Conservation (phyloP, 257 asterid species). For the Marsdenia floribunda region DNA sequence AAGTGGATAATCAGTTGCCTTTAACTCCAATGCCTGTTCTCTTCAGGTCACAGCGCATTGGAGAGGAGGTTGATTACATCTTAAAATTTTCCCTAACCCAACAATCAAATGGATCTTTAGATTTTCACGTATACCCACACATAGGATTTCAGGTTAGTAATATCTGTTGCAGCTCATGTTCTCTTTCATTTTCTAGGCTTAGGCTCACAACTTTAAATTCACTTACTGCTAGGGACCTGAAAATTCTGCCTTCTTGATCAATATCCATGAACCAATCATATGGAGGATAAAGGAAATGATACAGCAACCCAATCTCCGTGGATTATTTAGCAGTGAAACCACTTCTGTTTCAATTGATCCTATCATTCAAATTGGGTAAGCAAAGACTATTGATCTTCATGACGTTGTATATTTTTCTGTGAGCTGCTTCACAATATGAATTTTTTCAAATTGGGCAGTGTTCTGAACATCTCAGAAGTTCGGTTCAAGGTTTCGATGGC, state of each 20-base stretch:
- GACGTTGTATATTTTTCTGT: conserved; percentile 8
- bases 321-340: conserved; percentile 53
- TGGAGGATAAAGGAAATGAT: conserved; percentile 96
- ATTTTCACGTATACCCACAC: conserved; percentile 83
- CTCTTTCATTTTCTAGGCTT: conserved; percentile 7
- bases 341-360: conserved; percentile 98
- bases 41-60: conserved; percentile 83
- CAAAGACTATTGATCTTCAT: conserved; percentile 10
- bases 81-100: conserved; percentile 91
- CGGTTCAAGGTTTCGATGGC: conserved; percentile 95
- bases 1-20: conserved; percentile 95
- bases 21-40: conserved; percentile 97
- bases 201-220: neutral
- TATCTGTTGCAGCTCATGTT: conserved; percentile 15
- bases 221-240: conserved; percentile 73
- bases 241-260: conserved; percentile 82
- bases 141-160: conserved; percentile 86
- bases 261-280: conserved; percentile 92
- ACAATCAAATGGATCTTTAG: conserved; percentile 90
- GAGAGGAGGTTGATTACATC: conserved; percentile 73
- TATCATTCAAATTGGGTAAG: conserved; percentile 84
- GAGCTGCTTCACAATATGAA: neutral
- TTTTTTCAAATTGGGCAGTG: conserved; percentile 57
- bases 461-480: conserved; percentile 81
- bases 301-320: conserved; percentile 66